Evolutionary conservation across 192 early-diverging fungal genomes (phyloP).

Genomic region (Coemansia sp.): DNA sequence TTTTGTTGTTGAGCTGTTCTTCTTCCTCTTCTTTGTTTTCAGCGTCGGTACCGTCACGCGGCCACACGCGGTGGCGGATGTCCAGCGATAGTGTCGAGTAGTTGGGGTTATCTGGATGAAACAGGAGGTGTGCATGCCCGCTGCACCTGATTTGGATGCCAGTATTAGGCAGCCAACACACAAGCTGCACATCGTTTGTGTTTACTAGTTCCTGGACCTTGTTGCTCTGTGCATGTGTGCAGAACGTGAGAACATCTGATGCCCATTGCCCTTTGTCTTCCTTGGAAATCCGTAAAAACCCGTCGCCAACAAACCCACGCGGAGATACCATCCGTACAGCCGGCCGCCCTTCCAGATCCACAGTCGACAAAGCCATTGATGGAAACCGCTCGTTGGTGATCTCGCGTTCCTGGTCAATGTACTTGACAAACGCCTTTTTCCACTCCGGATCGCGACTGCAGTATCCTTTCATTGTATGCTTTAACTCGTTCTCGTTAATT

Average conservation of each 20-base stretch:
- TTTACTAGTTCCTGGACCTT: slow-evolving; percentile 43
- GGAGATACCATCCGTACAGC: slow-evolving; percentile 47
- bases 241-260: slow-evolving; percentile 47
- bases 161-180: slow-evolving; percentile 31
- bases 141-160: slow-evolving; percentile 42
- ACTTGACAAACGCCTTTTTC: slow-evolving; percentile 37
- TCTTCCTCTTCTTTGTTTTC: slow-evolving; percentile 11
- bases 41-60: slow-evolving; percentile 17
- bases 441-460: slow-evolving; percentile 42
- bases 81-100: slow-evolving; percentile 45
- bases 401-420: slow-evolving; percentile 26
- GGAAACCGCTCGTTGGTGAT: slow-evolving; percentile 29
- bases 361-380: slow-evolving; percentile 36
- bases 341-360: slow-evolving; percentile 41
- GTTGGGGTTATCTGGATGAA: slow-evolving; percentile 50
- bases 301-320: slow-evolving; percentile 49
- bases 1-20: neutral
- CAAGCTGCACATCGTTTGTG: slow-evolving; percentile 40
- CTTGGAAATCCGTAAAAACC: slow-evolving; percentile 29
- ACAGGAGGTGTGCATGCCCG: slow-evolving; percentile 42
- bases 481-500: neutral
- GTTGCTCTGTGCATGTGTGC: slow-evolving; percentile 51
- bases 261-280: slow-evolving; percentile 43
- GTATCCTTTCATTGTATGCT: slow-evolving; percentile 9
- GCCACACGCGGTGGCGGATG: slow-evolving; percentile 48